A percentile compares a stretch with the other conserved stretches of the same genome.
These are phyloP conservation scores for Apiospora saccharicola DNA, from an alignment of 2,329 filamentous ascomycete species.

Conservation along the genomic window DNA sequence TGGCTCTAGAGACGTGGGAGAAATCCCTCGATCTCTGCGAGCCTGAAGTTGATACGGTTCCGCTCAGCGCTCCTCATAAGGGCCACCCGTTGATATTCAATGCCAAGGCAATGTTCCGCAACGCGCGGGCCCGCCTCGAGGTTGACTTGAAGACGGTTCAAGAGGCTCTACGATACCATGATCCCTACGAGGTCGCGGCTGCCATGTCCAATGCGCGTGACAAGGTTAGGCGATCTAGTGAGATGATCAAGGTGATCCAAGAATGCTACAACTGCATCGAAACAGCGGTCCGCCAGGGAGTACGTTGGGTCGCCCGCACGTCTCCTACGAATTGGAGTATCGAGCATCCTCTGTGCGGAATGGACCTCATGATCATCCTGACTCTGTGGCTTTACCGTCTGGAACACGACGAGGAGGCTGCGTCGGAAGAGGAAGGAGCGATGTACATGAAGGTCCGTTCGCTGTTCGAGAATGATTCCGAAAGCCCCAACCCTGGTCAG, in stretches of 20 bases:
- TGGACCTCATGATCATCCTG: conserved; percentile 97
- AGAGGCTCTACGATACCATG: conserved; percentile 95
- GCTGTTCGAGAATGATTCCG: conserved; percentile 89
- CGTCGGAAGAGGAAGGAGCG: conserved; percentile 80
- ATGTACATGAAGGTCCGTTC: conserved; percentile 95
- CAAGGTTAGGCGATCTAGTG: conserved; percentile 90
- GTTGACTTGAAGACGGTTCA: conserved; percentile 96
- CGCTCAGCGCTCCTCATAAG: conserved; percentile 92
- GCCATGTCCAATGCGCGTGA: conserved; percentile 95
- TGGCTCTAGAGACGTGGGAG: conserved; percentile 98
- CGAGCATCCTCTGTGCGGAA: conserved; percentile 93
- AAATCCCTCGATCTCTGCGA: conserved; percentile 94
- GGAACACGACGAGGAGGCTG: conserved; percentile 96
- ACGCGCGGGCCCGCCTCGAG: conserved; percentile 88
- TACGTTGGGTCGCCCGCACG: conserved; percentile 97
- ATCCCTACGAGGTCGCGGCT: conserved; percentile 94
- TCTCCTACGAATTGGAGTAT: conserved; percentile 99
- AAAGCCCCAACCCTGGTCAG: conserved; percentile 77
- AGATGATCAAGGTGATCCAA: conserved; percentile 99
- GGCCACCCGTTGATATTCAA: conserved; percentile 98
- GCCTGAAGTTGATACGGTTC: conserved; percentile 86
- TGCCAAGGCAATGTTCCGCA: conserved; percentile 95
- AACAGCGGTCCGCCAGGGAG: conserved; percentile 90
- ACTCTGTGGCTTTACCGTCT: conserved; percentile 98
- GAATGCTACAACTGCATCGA: conserved; percentile 98